Percentiles rank a stretch among this genome's conserved stretches.
phyloP scores from a whole-genome alignment of 805 yeast species.

The Kodamaea leandrae region DNA sequence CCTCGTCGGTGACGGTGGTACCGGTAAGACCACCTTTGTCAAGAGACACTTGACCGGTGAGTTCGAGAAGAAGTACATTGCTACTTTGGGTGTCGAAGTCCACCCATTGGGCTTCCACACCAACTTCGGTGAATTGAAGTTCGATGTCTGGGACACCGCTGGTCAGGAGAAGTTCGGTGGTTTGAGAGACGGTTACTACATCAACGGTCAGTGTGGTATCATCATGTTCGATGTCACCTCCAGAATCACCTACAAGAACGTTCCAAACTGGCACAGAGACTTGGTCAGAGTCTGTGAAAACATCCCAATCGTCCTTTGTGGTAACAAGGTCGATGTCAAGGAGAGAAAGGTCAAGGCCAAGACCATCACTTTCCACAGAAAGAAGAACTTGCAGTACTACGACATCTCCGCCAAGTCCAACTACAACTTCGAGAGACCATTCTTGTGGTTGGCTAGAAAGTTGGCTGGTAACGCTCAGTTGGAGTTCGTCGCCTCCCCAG shows the following conservation, averaged over 20 bases:
- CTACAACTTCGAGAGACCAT: constrained; percentile 99
- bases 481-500: constrained; percentile 99
- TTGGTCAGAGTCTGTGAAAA: constrained; percentile 99
- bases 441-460: constrained; percentile 99
- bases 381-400: constrained; percentile 99
- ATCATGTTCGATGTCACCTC: constrained; percentile 99
- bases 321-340: constrained; percentile 99
- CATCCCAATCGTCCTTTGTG: constrained; percentile 98
- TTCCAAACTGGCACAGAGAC: constrained; percentile 99
- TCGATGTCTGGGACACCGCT: constrained; percentile 99
- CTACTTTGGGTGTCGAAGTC: constrained; percentile 99
- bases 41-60: constrained; percentile 99
- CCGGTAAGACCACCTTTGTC: constrained; percentile 99
- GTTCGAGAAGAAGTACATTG: constrained; percentile 97
- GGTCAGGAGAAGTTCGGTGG: constrained; percentile 99
- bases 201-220: constrained; percentile 99
- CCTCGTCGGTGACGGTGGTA: constrained; percentile 99
- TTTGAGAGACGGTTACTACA: constrained; percentile 98
- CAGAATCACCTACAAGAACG: constrained; percentile 98
- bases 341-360: constrained; percentile 99
- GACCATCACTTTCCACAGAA: constrained; percentile 99
- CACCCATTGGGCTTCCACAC: constrained; percentile 98
- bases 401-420: constrained; percentile 99
- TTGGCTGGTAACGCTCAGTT: constrained; percentile 96
- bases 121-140: constrained; percentile 96